A percentile compares a stretch with the other conserved stretches of the same genome.
Evolutionary conservation across 495 filamentous ascomycete species (phyloP).

Genomic region (Elasticomyces elasticus): DNA sequence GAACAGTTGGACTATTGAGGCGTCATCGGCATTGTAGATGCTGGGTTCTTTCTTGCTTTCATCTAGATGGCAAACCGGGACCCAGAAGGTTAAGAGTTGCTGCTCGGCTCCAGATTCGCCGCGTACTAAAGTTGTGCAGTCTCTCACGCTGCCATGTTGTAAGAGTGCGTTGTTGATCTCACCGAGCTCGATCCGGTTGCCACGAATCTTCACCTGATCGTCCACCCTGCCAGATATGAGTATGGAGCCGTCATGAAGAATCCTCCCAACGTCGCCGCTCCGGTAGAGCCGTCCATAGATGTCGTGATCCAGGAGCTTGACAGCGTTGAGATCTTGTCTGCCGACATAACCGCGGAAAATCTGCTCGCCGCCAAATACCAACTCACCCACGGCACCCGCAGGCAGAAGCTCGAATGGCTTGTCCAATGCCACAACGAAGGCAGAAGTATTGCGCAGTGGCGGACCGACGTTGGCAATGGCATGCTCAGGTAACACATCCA

Average conservation of each 20-base stretch:
- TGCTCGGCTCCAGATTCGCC: conserved; percentile 7
- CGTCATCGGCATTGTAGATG: not conserved
- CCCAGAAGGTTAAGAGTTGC: conserved; percentile 45
- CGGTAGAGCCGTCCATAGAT: conserved; percentile 60
- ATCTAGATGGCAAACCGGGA: conserved; percentile 27
- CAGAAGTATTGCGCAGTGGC: conserved; percentile 59
- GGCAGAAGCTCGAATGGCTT: conserved; percentile 41
- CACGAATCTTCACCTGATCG: conserved; percentile 79
- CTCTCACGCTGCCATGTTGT: conserved; percentile 32
- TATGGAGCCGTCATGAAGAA: conserved; percentile 59
- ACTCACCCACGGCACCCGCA: conserved; percentile 59
- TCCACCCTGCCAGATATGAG: conserved; percentile 66
- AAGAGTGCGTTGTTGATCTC: conserved; percentile 60
- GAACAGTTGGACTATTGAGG: conserved; percentile 23
- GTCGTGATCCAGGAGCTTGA: conserved; percentile 57
- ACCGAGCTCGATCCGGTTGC: conserved; percentile 40
- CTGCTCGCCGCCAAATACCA: conserved; percentile 79
- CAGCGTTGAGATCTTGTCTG: conserved; percentile 42
- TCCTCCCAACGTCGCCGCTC: conserved; percentile 65
- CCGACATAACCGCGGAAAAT: conserved; percentile 62
- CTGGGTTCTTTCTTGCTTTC: not conserved
- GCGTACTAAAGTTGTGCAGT: conserved; percentile 45
- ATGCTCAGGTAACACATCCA: conserved; percentile 35
- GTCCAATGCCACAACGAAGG: conserved; percentile 47
- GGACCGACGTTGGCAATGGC: conserved; percentile 51